Base-by-base conservation (phyloP, 2,329 filamentous ascomycete genomes). In the Aphanocladium album region DNA sequence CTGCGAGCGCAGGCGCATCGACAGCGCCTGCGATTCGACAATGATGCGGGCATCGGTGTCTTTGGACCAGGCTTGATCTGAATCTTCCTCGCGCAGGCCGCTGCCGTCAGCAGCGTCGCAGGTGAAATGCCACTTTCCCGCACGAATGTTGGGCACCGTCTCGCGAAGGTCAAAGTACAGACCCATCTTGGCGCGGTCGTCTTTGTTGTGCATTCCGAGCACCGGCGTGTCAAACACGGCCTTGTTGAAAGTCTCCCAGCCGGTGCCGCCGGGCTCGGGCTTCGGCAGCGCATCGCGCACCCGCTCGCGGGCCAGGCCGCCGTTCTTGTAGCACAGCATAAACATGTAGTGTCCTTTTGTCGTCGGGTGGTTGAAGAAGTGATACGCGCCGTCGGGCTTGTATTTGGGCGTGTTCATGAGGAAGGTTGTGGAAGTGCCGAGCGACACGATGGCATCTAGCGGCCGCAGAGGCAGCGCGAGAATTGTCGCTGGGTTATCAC, bases 261-360 rank as follows among this genome's bases (percentile, higher is more conserved):
- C 79, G 60, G 88, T 80, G 5, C 74, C 66, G 33, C 74, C 72
- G 27, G 62, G 60, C 11, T 78, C 73, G 27, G 76, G 75, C 23
- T 77, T 73, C 45, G 91, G 89, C 57, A 98, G 84, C 0, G 84
- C 81, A 71, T 99, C 91, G 59, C 95, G 89, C 64, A 98, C 85
- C 68, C 90, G 87, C 73, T 99, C 95, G 49, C 95, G 89, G 2
- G 95, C 93, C 1, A 98, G 85, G 2, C 92, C 92, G 67, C 95
- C 95, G 76, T 99, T 99, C 77, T 98, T 98, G 81, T 98, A 99
- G 82, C 95, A 99, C 39, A 99, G 86, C 95, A 99, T 99, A 77
- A 99, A 98, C 95, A 99, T 98, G 83, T 96, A 97, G 62, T 97
- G 84, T 1, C 90, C 91, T 0, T 87, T 79, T 1, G 91, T 96